These are phyloP conservation scores for Trypanosoma mega DNA, from an alignment of 208 protist species.

Conservation along the genomic window DNA sequence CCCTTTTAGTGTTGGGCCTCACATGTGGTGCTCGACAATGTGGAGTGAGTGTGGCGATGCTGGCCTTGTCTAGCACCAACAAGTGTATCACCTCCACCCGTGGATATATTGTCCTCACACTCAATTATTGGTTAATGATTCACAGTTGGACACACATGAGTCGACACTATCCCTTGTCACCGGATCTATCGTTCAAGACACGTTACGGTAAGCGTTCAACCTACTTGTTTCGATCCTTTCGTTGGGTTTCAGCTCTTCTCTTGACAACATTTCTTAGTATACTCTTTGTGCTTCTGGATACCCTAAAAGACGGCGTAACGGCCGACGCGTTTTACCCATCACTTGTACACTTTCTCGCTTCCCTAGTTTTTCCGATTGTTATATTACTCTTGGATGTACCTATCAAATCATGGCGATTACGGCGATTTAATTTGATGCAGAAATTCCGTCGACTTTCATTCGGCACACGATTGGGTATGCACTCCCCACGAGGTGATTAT, in stretches of 20 bases:
- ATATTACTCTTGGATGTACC: slow-evolving; percentile 73
- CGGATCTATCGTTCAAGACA: slow-evolving; percentile 64
- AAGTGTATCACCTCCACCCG: slow-evolving; percentile 52
- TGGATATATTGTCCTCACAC: slow-evolving; percentile 77
- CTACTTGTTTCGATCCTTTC: slow-evolving; percentile 73
- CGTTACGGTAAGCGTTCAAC: slow-evolving; percentile 63
- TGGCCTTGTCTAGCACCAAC: slow-evolving; percentile 35
- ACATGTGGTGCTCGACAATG: slow-evolving; percentile 44
- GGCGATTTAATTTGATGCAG: slow-evolving; percentile 82
- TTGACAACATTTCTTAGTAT: slow-evolving; percentile 58
- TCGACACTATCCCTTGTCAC: slow-evolving; percentile 74
- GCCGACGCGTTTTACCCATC: slow-evolving; percentile 62
- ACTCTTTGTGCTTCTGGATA: slow-evolving; percentile 50
- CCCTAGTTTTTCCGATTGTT: slow-evolving; percentile 65
- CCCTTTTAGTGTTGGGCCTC: slow-evolving; percentile 67
- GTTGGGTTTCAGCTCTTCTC: slow-evolving; percentile 57
- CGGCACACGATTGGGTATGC: slow-evolving; percentile 90
- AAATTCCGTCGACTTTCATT: slow-evolving; percentile 87
- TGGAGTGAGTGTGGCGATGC: slow-evolving; percentile 24
- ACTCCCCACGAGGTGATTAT: slow-evolving; percentile 89
- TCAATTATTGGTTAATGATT: slow-evolving; percentile 90
- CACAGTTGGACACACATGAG: slow-evolving; percentile 91
- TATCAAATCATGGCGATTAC: slow-evolving; percentile 81
- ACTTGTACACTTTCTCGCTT: slow-evolving; percentile 49
- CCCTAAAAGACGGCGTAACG: slow-evolving; percentile 24